Evolutionary conservation across 2,329 filamentous ascomycete genomes (phyloP).

Genomic region (Pleoardoris graminearum): DNA sequence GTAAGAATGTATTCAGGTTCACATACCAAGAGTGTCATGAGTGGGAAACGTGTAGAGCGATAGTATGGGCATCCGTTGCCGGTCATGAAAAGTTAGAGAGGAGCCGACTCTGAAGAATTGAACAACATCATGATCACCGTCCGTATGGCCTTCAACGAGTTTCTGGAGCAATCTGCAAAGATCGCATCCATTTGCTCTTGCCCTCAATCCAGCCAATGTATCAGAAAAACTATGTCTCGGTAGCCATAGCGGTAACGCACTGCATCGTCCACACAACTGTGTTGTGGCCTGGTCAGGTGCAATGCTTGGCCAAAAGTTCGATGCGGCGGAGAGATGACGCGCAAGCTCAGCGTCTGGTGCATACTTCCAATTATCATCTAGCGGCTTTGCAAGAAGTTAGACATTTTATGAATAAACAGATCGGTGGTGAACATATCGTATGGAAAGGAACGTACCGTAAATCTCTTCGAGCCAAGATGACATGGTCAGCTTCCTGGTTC

Average conservation of each 20-base stretch:
- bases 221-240: background rate
- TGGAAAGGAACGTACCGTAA: background rate
- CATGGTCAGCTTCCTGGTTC: background rate
- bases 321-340: background rate
- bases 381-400: background rate
- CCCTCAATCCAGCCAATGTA: background rate
- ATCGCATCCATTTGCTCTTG: background rate
- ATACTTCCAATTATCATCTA: conserved; percentile 4
- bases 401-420: background rate
- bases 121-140: background rate
- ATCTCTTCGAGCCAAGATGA: background rate
- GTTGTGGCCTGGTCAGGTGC: background rate
- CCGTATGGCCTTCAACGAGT: background rate
- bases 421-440: too few species aligned
- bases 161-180: background rate
- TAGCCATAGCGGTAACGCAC: background rate
- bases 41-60: background rate
- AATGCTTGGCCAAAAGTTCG: background rate
- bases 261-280: background rate
- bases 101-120: conserved; percentile 4
- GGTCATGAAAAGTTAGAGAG: background rate
- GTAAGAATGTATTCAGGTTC: too few species aligned
- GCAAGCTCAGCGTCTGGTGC: background rate
- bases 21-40: background rate
- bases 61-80: background rate